These are phyloP conservation scores for Aspergillus fischeri DNA, from an alignment of 2,329 filamentous ascomycete genomes.

Conservation along the genomic window DNA sequence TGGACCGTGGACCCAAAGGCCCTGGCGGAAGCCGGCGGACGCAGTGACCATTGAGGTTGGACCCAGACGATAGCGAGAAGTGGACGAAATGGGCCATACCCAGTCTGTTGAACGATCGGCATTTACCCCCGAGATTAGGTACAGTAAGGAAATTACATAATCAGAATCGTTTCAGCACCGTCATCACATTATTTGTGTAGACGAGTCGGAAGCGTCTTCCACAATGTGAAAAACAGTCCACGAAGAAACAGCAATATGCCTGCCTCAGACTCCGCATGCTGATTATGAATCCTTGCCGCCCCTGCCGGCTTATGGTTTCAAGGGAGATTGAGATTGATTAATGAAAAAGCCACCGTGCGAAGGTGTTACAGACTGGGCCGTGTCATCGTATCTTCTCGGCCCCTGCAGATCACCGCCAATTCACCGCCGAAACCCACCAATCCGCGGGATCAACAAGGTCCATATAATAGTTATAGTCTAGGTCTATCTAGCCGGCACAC, in stretches of 20 bases:
- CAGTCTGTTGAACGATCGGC: neutral
- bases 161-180: neutral
- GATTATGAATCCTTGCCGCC: neutral
- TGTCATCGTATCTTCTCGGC: no score
- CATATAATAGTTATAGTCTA: neutral
- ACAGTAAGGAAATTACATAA: neutral
- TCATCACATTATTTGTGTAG: neutral
- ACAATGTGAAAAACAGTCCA: no score
- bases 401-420: neutral
- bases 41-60: no score
- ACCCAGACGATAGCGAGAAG: no score
- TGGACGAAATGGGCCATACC: neutral
- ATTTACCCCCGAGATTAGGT: neutral
- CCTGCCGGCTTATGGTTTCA: neutral
- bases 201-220: no score
- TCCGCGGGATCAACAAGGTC: conserved; percentile 6
- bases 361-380: neutral
- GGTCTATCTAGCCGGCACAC: neutral
- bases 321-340: neutral
- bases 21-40: neutral
- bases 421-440: conserved; percentile 2
- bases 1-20: no score
- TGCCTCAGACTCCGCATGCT: neutral
- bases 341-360: neutral
- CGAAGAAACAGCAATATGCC: neutral